Evolutionary conservation across 2,329 filamentous ascomycete genomes (phyloP).

Genomic region (Xylaria sp.): DNA sequence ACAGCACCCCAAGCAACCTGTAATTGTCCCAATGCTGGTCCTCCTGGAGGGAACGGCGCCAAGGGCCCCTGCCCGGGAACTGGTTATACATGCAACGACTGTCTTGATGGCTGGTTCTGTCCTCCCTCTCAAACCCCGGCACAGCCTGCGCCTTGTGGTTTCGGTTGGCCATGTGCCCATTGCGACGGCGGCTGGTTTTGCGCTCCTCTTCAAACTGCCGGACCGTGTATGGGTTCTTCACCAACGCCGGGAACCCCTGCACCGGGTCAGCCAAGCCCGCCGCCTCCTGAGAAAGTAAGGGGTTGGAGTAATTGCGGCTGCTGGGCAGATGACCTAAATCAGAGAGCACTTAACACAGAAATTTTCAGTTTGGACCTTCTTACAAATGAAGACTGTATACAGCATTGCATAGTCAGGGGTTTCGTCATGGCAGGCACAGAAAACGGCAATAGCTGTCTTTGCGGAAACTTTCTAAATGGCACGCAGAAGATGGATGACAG

Average conservation of each 20-base stretch:
- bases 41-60: slow-evolving; percentile 22
- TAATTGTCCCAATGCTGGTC: slow-evolving; percentile 35
- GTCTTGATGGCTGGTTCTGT: slow-evolving; percentile 52
- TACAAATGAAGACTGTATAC: slow-evolving; percentile 54
- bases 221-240: slow-evolving; percentile 29
- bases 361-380: slow-evolving; percentile 36
- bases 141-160: slow-evolving; percentile 50
- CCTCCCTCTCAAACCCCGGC: slow-evolving; percentile 51
- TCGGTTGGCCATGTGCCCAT: slow-evolving; percentile 52
- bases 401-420: slow-evolving; percentile 58
- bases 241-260: slow-evolving; percentile 13
- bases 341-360: slow-evolving; percentile 42
- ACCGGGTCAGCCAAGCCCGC: slow-evolving; percentile 35
- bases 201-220: slow-evolving; percentile 44
- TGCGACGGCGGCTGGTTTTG: slow-evolving; percentile 54
- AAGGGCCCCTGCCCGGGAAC: slow-evolving; percentile 51
- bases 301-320: slow-evolving; percentile 49
- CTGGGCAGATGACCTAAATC: slow-evolving; percentile 45
- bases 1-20: slow-evolving; percentile 35
- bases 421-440: slow-evolving; percentile 61
- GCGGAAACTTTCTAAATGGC: slow-evolving; percentile 54
- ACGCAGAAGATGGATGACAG: slow-evolving; percentile 56
- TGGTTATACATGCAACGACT: slow-evolving; percentile 52
- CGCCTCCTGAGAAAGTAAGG: slow-evolving; percentile 39
- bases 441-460: slow-evolving; percentile 60